Evolutionary conservation across 257 asterid species (phyloP), one percentile per base, ranked within the genome.

Genomic region (Solanum sejunctum): DNA sequence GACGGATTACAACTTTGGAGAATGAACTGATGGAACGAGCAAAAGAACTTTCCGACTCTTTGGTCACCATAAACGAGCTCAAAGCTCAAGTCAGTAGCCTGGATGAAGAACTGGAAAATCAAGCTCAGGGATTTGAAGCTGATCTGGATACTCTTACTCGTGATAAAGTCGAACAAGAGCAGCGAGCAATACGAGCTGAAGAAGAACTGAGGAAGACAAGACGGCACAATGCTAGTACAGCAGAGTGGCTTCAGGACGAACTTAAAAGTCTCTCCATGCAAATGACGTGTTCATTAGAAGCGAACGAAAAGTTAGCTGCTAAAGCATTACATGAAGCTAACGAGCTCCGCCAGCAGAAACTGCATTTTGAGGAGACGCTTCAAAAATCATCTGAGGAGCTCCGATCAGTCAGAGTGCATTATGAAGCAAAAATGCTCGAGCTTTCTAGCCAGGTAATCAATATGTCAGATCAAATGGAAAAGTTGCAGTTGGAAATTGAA

Each of bases 121-220:
- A 93, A 88, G 92, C 92, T 18, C 92, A 90, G 61, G 96, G 88
- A 66, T 94, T 93, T 78, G 99, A 95, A 88, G 89, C 93, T 88
- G 99, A 93, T 87, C 88, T 97, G 28, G 98, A 95, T 73, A 87
- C 88, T 84, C 92, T 97, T 55, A 88, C 91, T 84, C 78, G 32
- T 58, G 90, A 92, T 70, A 97, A 92, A 88, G 89, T 95, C 13
- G 94, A 97, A 92, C 98, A 93, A 90, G 99, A 97, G 86, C 91
- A 93, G 86, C 89, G 99, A 92, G 98, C 99, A 43, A 91, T 94
- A 84, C 89, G 86, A 85, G 99, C 99, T 45, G 99, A 97, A 90
- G 99, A 95, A 89, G 86, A 90, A 56, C 90, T 97, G 89, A 92
- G 97, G 86, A 95, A 94, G 89, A 92, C 92, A 15, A 83, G 94